Base-by-base conservation (phyloP, 768 basidiomycete genomes). In the Pisolithus orientalis region DNA sequence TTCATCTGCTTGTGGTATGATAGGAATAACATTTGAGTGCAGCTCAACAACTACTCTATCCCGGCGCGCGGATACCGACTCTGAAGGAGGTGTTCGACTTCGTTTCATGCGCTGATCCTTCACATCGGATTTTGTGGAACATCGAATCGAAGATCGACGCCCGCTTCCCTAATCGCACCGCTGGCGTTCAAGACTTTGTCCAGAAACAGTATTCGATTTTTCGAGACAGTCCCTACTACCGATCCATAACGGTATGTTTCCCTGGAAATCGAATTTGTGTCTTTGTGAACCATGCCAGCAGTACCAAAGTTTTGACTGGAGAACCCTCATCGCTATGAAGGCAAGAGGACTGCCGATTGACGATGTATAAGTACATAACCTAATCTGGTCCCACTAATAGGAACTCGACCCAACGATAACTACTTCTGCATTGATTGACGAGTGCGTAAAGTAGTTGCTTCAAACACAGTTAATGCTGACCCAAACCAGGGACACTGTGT, bases 251-350 rank as follows among this genome's bases (percentile, higher is more conserved):
- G 5, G 86, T 86, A 58, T 53, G 80, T 60, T 11, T 10, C 51
- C 8, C 40, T 47, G 25, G 31, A 38, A 4, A 27, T 28, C 40
- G 21, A 27, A 37, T 29, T 38, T 5, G 8, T 3, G 25, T 32
- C 8, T 38, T 24, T 29, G 56, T 32, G 57, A 45, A 3, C 28
- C 6, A n/a, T 43, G 50, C 43, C 24, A 17, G 6, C 57, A 89
- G 86, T 87, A 80, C 57, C 86, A 92, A 71, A 87, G 85, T 59
- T 89, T 90, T 59, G 84, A 89, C 63, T 91, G 90, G 89, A 75
- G 87, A 59, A 83, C 87, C 13, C 64, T 91, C 13, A 64, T 86
- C 46, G 75, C 70, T 24, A 89, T 90, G 84, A 87, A 85, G 77
- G 82, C 78, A 56, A 45, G 44, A 9, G 28, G 14, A 10, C n/a